Conservation (phyloP, 108 stramenopile species). For the Chaetoceros tenuissimus region DNA sequence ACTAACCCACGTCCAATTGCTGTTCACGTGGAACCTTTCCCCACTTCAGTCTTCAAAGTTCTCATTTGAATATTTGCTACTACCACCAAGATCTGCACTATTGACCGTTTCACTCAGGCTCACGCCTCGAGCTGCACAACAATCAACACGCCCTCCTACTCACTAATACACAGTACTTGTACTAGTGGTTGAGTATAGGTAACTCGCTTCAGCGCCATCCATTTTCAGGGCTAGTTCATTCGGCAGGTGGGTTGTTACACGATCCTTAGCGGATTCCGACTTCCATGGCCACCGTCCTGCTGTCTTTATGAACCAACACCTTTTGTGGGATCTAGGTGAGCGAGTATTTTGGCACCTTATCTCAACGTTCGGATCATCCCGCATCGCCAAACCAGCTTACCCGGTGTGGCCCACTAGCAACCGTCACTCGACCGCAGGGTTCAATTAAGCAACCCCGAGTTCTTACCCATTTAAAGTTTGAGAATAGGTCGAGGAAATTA, state of each 20-base stretch:
- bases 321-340: constrained; percentile 97
- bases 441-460: constrained; percentile 89
- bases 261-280: constrained; percentile 90
- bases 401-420: constrained; percentile 94
- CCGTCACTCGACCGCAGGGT: constrained; percentile 86
- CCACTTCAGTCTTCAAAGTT: constrained; percentile 89
- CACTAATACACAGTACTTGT: constrained; percentile 63
- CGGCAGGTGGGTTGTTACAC: constrained; percentile 88
- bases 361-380: constrained; percentile 95
- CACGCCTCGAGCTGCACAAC: constrained; percentile 81
- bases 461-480: constrained; percentile 97
- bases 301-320: constrained; percentile 97
- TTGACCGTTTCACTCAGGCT: constrained; percentile 88
- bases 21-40: constrained; percentile 87
- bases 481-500: constrained; percentile 91
- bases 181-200: constrained; percentile 81
- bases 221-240: constrained; percentile 93
- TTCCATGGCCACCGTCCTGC: constrained; percentile 98
- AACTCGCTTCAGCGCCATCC: constrained; percentile 93
- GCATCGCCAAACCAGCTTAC: constrained; percentile 97
- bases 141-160: constrained; percentile 93
- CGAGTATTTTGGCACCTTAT: constrained; percentile 94
- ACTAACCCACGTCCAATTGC: constrained; percentile 88
- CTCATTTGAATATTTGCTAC: constrained; percentile 97
- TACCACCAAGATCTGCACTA: constrained; percentile 96